Evolutionary conservation across 2,329 filamentous ascomycete genomes (phyloP).

Genomic region (Shiraia bambusicola): DNA sequence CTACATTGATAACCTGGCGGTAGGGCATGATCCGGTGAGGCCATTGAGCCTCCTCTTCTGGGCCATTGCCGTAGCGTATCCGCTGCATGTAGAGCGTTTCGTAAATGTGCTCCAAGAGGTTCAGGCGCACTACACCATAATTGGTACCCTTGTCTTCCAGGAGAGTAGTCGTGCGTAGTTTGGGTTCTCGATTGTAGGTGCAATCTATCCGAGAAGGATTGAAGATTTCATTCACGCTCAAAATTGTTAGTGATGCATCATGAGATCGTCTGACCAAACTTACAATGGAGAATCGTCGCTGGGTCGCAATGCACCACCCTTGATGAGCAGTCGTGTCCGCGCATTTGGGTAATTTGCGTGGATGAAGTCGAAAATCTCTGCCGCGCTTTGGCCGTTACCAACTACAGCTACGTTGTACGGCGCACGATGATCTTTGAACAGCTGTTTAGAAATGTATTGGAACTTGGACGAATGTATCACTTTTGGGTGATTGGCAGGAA

Average conservation of each 20-base stretch:
- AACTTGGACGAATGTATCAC: conserved; percentile 91
- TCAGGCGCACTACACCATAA: conserved; percentile 90
- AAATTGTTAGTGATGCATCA: conserved; percentile 27
- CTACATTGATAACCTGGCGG: conserved; percentile 65
- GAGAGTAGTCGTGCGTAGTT: conserved; percentile 63
- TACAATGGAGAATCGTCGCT: conserved; percentile 97
- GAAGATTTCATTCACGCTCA: conserved; percentile 91
- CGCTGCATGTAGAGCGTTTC: conserved; percentile 85
- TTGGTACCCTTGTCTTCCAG: conserved; percentile 80
- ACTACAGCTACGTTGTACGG: conserved; percentile 79
- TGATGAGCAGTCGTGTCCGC: conserved; percentile 75
- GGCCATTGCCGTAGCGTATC: conserved; percentile 60
- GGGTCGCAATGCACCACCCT: conserved; percentile 78
- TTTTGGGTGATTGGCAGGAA: conserved; percentile 68
- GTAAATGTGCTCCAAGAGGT: conserved; percentile 86
- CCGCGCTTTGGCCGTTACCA: conserved; percentile 87
- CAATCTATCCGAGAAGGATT: conserved; percentile 81
- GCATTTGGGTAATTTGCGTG: conserved; percentile 80
- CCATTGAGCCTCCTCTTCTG: conserved; percentile 68
- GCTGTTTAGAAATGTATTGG: conserved; percentile 61
- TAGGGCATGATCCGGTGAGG: conserved; percentile 76
- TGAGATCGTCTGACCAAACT: conserved; percentile 42
- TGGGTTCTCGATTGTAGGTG: conserved; percentile 68
- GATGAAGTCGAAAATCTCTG: conserved; percentile 92
- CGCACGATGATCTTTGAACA: conserved; percentile 58